These are phyloP conservation scores for Arthroderma sp. DNA, from an alignment of 2,329 filamentous ascomycete genomes.

Conservation along the genomic window DNA sequence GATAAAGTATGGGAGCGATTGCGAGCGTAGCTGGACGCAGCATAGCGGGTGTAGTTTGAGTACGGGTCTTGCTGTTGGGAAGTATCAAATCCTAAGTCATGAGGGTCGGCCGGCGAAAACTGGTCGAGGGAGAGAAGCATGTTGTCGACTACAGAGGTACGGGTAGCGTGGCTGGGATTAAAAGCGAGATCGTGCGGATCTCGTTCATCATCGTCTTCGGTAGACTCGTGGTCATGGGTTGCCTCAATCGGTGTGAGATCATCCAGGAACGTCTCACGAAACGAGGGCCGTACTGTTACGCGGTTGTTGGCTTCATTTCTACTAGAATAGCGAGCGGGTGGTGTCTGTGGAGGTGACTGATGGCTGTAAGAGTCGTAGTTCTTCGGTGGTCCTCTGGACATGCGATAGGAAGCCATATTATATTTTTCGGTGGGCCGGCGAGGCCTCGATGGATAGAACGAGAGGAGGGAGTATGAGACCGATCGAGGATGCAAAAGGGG, in stretches of 20 bases:
- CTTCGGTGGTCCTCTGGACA: conserved; percentile 5
- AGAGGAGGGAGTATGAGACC: no score
- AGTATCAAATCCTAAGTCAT: conserved; percentile 15
- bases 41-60: conserved; percentile 19
- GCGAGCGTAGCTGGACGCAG: conserved; percentile 24
- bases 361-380: conserved; percentile 12
- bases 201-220: conserved; percentile 20
- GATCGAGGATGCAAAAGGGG: no score
- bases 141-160: conserved; percentile 88
- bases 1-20: conserved; percentile 47
- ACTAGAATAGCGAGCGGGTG: conserved; percentile 22
- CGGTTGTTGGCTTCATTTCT: conserved; percentile 2
- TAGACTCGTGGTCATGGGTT: conserved; percentile 16
- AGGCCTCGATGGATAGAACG: no score
- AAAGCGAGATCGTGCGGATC: conserved; percentile 19
- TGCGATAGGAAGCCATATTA: conserved; percentile 3
- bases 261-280: conserved; percentile 30
- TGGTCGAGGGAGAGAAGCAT: conserved; percentile 90
- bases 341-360: conserved; percentile 28
- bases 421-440: no score
- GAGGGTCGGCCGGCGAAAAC: conserved; percentile 31
- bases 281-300: conserved; percentile 17
- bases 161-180: conserved; percentile 50
- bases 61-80: conserved; percentile 28
- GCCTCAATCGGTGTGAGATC: conserved; percentile 21